Evolutionary conservation across 345 rosid genomes (phyloP), one percentile per base, ranked within the genome.

Genomic region (Kernera saxatilis): DNA sequence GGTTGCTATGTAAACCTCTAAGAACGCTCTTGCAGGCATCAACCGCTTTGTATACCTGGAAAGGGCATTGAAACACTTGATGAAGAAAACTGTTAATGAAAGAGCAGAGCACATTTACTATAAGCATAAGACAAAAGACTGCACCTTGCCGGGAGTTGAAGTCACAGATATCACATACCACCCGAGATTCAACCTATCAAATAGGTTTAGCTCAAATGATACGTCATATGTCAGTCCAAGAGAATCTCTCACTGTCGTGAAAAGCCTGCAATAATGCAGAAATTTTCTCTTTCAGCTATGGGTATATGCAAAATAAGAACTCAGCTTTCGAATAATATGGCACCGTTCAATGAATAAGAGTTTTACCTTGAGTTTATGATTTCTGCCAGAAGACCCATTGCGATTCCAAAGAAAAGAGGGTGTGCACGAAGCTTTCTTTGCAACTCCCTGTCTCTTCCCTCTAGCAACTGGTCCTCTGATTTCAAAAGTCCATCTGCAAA

Each of bases 161-260:
- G 99, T 95, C 58, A 95, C 99, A 63, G 97, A 90, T 76, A 95
- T 79, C 74, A 95, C 99, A 85, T 91, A 95, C 99, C 99, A 95
- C 37, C 99, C 99, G 64, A 95, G 98, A 52, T 88, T 85, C 64
- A 95, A 89, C 79, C 94, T 87, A 74, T 95, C 99, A 73, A 92
- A 92, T 57, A 95, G 84, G 85, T 89, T 92, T 64, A 95, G 83
- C 84, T 95, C 99, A 70, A 95, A 95, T 41, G 99, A 95, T 29
- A 95, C 98, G 73, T 95, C 99, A 59, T 95, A 95, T 57, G 98
- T 95, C 80, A 95, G 84, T 73, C 99, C 99, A 80, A 92, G 98
- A 69, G 99, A 92, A 74, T 95, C 98, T 69, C 98, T 75, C 27
- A 95, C 99, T n/a, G 99, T 87, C 40, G 99, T 95, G 80, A 95